Evolutionary conservation across 371 early-diverging fungal species (phyloP), one percentile per base, ranked within the genome.

Genomic region (Saksenaea oblongispora): DNA sequence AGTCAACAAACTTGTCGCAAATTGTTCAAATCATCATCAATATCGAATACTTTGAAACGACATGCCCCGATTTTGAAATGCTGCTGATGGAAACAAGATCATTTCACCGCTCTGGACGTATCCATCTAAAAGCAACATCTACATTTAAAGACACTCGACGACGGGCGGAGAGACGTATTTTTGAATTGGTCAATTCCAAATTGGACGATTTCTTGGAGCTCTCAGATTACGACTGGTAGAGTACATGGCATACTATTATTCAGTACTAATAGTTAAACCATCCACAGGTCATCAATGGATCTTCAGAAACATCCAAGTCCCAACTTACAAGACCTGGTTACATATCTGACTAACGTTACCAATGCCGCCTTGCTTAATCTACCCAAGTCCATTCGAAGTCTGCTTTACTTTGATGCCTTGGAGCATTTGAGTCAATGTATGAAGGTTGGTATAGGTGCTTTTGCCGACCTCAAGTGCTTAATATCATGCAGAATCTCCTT

Each of bases 1-100:
- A 82, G 59, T 84, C 84, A 0, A 84, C 84, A 54, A 90, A 88
- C 51, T 69, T 94, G 18, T 86, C 91, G 0, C 88, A 90, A 64
- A 91, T 90, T 51, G 86, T 91, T 9, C 96, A 95, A 67, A 90
- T 93, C 34, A 86, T 91, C 39, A 84, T 90, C 71, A 93, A 95
- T 66, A 76, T 91, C 18, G 93, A 93, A 59, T 92, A 85, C 58
- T 90, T 92, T 67, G 88, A 89, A 62, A 72, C 83, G n/a, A 90
- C 89, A 0, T 91, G 91, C 54, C 79, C 75, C 0, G 92, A 93
- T 64, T 90, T 95, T 74, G 95, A 94, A 75, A 81, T 85, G 65
- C 60, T 92, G 10, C 63, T 95, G 39, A 84, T 85, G 73, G 90
- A 92, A 58, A 82, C 84, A 27, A 79, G 87, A 35, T 86, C 86